A percentile compares a stretch with the other conserved stretches of the same genome.
These are phyloP conservation scores for Brassica rapa DNA, from an alignment of 345 rosid genomes.

Conservation along the genomic window DNA sequence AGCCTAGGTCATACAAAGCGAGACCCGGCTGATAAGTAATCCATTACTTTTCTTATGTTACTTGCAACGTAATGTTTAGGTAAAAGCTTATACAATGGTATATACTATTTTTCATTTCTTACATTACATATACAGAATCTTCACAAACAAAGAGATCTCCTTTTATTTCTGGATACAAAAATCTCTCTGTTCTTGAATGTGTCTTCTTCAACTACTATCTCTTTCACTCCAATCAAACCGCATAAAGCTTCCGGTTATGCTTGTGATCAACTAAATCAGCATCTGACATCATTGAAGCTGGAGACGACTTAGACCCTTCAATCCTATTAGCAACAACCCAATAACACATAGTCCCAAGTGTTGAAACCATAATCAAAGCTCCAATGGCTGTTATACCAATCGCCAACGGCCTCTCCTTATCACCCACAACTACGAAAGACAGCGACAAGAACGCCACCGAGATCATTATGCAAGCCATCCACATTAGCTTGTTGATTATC, in stretches of 20 bases:
- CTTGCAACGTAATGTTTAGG: neutral
- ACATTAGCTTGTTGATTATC: slow-evolving; percentile 90
- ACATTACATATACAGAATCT: slow-evolving; percentile 21
- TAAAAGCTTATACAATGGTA: neutral
- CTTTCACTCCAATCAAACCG: slow-evolving; percentile 47
- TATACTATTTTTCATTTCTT: neutral
- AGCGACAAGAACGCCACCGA: slow-evolving; percentile 82
- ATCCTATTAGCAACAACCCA: slow-evolving; percentile 77
- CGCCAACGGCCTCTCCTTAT: slow-evolving; percentile 59
- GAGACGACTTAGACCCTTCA: slow-evolving; percentile 58
- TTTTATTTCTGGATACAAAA: slow-evolving; percentile 24
- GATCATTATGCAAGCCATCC: slow-evolving; percentile 87
- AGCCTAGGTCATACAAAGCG: neutral
- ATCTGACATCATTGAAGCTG: slow-evolving; percentile 65
- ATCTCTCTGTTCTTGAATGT: slow-evolving; percentile 22
- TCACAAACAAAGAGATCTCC: slow-evolving; percentile 1
- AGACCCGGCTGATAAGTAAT: neutral
- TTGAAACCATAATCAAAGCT: slow-evolving; percentile 71
- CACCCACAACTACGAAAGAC: slow-evolving; percentile 75
- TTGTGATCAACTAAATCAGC: slow-evolving; percentile 61
- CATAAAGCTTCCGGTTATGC: slow-evolving; percentile 61
- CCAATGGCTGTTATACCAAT: slow-evolving; percentile 59
- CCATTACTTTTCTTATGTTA: neutral
- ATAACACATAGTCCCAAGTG: slow-evolving; percentile 86
- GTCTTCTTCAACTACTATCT: neutral